Percentiles rank a stretch among this genome's conserved stretches.
phyloP scores from a whole-genome alignment of 148 eudicot species.

The Diospyros lotus region DNA sequence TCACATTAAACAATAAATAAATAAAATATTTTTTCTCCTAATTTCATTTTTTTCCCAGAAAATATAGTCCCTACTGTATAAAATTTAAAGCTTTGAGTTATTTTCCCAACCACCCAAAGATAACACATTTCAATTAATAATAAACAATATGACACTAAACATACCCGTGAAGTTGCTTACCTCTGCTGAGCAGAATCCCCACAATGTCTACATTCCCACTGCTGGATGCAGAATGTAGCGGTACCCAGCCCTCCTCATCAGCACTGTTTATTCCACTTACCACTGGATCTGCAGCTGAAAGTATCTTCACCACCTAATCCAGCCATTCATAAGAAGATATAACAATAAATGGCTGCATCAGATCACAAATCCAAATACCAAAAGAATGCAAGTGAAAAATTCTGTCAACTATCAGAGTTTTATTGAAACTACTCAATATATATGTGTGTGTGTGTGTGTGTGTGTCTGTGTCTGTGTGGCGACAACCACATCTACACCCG shows the following conservation, averaged over 20 bases:
- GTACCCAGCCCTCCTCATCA: constrained; percentile 99
- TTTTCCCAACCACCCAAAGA: not conserved
- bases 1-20: too few relatives aligned
- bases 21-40: not conserved
- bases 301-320: constrained; percentile 67
- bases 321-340: constrained; percentile 8
- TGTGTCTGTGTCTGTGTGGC: too few relatives aligned
- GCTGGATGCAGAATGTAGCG: constrained; percentile 88
- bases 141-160: not conserved
- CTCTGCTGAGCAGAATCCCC: constrained; percentile 49
- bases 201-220: constrained; percentile 73
- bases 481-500: not conserved
- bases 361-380: not conserved
- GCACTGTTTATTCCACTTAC: constrained; percentile 54
- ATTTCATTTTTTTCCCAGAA: not conserved
- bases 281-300: constrained; percentile 58
- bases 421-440: too few relatives aligned
- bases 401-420: too few relatives aligned
- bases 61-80: not conserved
- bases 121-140: not conserved
- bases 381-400: not conserved
- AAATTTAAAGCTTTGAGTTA: constrained; percentile 2
- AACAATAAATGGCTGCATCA: not conserved
- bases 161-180: constrained; percentile 24
- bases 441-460: too few relatives aligned